Evolutionary conservation across 2,329 filamentous ascomycete species (phyloP), one percentile per base, ranked within the genome.

Genomic region (Amauroascus niger): DNA sequence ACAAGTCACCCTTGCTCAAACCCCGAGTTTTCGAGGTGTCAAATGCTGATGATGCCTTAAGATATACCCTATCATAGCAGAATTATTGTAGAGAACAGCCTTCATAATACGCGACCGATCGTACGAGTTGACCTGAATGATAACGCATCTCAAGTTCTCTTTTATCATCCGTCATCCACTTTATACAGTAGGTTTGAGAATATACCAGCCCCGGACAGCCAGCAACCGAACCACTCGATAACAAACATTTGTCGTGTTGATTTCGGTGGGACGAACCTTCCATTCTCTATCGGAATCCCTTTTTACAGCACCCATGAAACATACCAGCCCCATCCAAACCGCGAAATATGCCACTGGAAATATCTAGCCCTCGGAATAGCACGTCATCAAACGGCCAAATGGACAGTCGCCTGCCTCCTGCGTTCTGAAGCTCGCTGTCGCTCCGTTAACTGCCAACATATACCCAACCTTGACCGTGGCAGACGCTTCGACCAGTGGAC

Each of bases 331-430:
- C 16, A 53, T 54, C 26, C 53, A 43, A 16, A 45, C 41, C 49
- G 55, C 14, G 22, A 57, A 20, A 52, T 59, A 9, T 72, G 70
- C 57, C 63, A 65, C 45, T 71, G 68, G 67, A 64, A 63, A 54
- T 72, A 72, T 41, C 67, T 73, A n/a, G 55, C 69, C 14, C 62
- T 72, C 18, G 71, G 69, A 16, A 65, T 68, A 14, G 66, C 67
- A 1, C 68, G 60, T 8, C 64, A 70, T 49, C 64, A 62, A 14
- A 24, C 46, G 11, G 33, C 52, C 5, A 57, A 65, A 20, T 59
- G 66, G 32, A 65, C 64, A 62, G 62, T 69, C 14, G 69, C 69
- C 13, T 73, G 67, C 53, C 55, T 74, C 5, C 51, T 73, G 40
- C 67, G 59, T 35, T 69, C 69, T 3, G 63, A 68, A 55, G 61